phyloP scores from a whole-genome alignment of 164 flowering plant species.

The Berberis thunbergii region DNA sequence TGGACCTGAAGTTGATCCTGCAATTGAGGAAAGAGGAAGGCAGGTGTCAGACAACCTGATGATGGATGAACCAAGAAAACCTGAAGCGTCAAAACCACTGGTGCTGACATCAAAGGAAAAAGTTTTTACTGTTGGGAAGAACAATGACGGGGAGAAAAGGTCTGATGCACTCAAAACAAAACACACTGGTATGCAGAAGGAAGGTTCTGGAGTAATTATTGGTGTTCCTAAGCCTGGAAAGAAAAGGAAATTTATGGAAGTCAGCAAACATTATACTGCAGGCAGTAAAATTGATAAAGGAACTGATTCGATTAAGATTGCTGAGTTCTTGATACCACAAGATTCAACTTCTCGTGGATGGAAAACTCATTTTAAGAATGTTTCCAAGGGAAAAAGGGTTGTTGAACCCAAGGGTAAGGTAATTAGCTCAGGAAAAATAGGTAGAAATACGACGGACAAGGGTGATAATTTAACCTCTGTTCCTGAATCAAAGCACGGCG shows the following conservation, averaged over 20 bases:
- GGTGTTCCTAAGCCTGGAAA: slow-evolving; percentile 97
- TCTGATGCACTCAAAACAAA: slow-evolving; percentile 35
- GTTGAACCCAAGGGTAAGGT: slow-evolving; percentile 43
- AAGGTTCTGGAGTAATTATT: slow-evolving; percentile 68
- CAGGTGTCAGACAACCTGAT: slow-evolving; percentile 20
- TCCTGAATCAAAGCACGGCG: slow-evolving; percentile 16
- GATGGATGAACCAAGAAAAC: slow-evolving; percentile 26
- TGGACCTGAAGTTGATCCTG: slow-evolving; percentile 18
- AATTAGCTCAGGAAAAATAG: slow-evolving; percentile 37
- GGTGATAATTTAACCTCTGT: slow-evolving; percentile 19
- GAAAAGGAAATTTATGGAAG: slow-evolving; percentile 96
- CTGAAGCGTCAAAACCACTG: slow-evolving; percentile 33
- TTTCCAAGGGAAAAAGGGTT: slow-evolving; percentile 44
- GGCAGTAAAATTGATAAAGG: slow-evolving; percentile 28
- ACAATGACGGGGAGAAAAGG: slow-evolving; percentile 30
- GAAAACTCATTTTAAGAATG: slow-evolving; percentile 42
- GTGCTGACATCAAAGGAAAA: slow-evolving; percentile 47
- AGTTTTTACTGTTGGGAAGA: slow-evolving; percentile 58
- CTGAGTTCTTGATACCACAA: slow-evolving; percentile 56
- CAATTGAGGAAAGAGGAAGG: slow-evolving; percentile 31
- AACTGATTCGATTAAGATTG: slow-evolving; percentile 41
- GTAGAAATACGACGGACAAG: slow-evolving; percentile 31
- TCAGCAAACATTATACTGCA: slow-evolving; percentile 79
- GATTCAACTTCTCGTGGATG: slow-evolving; percentile 50
- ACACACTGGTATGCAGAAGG: slow-evolving; percentile 62